Base-by-base conservation (phyloP, 805 yeast species). In the Teunomyces panamensis region DNA sequence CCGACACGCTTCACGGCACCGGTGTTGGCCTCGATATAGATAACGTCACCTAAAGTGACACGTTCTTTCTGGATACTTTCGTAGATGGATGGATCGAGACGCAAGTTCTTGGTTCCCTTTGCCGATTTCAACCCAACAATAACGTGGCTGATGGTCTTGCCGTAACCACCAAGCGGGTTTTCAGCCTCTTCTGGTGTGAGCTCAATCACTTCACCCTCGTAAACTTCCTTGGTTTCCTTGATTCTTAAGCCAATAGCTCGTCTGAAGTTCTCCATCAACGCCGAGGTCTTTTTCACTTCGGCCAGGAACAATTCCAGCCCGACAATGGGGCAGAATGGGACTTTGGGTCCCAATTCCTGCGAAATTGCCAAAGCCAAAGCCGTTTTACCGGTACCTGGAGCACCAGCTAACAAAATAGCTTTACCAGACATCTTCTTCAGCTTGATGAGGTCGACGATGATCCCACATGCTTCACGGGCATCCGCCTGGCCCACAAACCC, bases 341-440 rank as follows among this genome's bases (percentile, higher is more conserved):
- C 98, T 63, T 92, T 90, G 34, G 96, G 94, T 4, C 99, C 99
- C 58, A 94, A 76, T 65, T 89, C 97, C 65, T 94, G 98, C 3
- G 97, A 89, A 48, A 94, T 84, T 1, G 97, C 99, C 59, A 94
- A 77, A 0, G 98, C 98, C 59, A 94, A 78, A 1, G 99, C 99
- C 2, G 99, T 94, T 66, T 94, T 94, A 63, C 99, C 99, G 5
- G 98, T 92, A 0, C 98, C 97, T 8, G 99, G 98, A 5, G 96
- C 96, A 45, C 99, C 99, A 0, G 99, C 98, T 46, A 94, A 77
- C 50, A 94, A 70, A 44, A 94, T 83, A n/a, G 97, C 98, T 62
- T 92, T 87, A 27, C 99, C 99, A 44, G 96, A 86, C 85, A 94
- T 87, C 67, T 85, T 89, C 59, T 89, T 89, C 29, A 88, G 84